phyloP scores from a whole-genome alignment of 23 red algal species.

The Cyanidioschyzon merolae region DNA sequence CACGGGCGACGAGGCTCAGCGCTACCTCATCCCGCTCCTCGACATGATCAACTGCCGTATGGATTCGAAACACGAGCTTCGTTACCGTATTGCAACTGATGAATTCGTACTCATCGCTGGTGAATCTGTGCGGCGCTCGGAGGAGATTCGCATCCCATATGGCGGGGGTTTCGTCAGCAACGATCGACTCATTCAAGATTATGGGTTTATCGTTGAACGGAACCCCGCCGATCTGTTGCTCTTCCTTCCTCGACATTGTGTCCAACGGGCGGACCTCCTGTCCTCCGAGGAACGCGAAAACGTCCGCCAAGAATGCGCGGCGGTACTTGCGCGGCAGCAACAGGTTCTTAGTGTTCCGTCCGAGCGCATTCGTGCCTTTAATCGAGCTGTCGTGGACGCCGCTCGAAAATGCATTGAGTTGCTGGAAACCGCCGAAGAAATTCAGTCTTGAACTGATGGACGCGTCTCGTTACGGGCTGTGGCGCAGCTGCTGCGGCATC shows the following conservation, averaged over 20 bases:
- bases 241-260: background rate
- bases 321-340: background rate
- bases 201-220: background rate
- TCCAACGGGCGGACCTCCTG: background rate
- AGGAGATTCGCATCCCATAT: background rate
- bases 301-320: background rate
- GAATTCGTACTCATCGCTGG: slow-evolving; percentile 2
- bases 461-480: too few species aligned
- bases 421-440: background rate
- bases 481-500: too few species aligned
- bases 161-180: background rate
- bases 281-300: background rate
- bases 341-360: background rate
- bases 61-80: slow-evolving; percentile 5
- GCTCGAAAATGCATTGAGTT: background rate
- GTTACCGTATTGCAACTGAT: background rate
- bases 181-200: slow-evolving; percentile 2
- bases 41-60: slow-evolving; percentile 11
- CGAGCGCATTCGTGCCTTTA: background rate
- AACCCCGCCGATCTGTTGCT: slow-evolving; percentile 3
- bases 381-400: background rate
- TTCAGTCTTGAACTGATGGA: background rate
- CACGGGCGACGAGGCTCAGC: background rate
- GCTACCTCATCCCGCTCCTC: slow-evolving; percentile 6
- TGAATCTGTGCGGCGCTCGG: background rate